Evolutionary conservation across 768 basidiomycete species (phyloP).

Genomic region (Boletus vermiculosoides): DNA sequence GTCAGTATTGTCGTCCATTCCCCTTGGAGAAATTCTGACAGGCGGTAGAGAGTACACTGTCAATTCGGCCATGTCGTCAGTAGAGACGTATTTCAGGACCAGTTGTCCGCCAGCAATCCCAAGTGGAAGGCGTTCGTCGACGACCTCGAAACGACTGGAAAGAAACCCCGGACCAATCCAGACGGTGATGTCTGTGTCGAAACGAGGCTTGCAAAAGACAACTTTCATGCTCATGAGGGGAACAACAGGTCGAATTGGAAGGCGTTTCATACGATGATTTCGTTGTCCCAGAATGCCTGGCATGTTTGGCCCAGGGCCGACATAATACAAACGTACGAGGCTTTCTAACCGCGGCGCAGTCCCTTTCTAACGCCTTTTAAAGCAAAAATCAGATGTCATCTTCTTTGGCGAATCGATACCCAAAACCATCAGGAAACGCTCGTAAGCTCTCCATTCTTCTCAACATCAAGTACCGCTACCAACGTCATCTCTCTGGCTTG

Average conservation of each 20-base stretch:
- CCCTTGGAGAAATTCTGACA: slow-evolving; percentile 12
- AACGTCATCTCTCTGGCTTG: background rate
- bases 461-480: background rate
- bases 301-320: slow-evolving; percentile 59
- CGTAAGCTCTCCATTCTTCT: slow-evolving; percentile 46
- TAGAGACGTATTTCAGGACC: slow-evolving; percentile 69
- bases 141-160: slow-evolving; percentile 56
- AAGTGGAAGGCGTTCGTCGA: slow-evolving; percentile 71
- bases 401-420: slow-evolving; percentile 92
- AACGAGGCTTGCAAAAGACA: background rate
- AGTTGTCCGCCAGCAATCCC: slow-evolving; percentile 73
- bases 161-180: slow-evolving; percentile 77
- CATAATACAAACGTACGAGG: slow-evolving; percentile 55
- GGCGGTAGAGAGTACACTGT: slow-evolving; percentile 67
- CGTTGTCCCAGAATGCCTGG: slow-evolving; percentile 72
- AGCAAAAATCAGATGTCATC: slow-evolving; percentile 78
- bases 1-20: no score
- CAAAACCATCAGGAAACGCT: slow-evolving; percentile 58
- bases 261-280: slow-evolving; percentile 78
- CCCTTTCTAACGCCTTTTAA: slow-evolving; percentile 24
- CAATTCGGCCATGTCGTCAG: slow-evolving; percentile 65
- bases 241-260: slow-evolving; percentile 69
- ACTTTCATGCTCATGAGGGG: background rate
- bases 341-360: slow-evolving; percentile 4
- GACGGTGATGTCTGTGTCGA: slow-evolving; percentile 77